A percentile compares a stretch with the other conserved stretches of the same genome.
These are phyloP conservation scores for Boletus subcaerulescens DNA, from an alignment of 768 basidiomycete species.

Conservation along the genomic window DNA sequence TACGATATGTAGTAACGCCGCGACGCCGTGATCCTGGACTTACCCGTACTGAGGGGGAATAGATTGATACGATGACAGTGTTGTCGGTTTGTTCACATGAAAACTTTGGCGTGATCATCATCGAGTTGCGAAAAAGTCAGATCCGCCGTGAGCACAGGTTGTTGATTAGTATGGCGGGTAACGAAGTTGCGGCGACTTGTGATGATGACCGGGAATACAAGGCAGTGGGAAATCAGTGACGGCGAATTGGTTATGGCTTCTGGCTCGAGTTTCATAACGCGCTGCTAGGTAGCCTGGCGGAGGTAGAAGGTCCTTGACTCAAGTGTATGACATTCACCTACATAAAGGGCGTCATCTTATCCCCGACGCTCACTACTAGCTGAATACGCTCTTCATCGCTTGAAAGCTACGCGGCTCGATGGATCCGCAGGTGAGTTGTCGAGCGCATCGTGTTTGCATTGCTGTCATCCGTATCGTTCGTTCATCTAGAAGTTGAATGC, in stretches of 20 bases:
- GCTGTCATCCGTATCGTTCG: slow-evolving; percentile 59
- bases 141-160: background rate
- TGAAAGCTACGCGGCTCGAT: slow-evolving; percentile 25
- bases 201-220: no score
- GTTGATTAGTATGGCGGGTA: no score
- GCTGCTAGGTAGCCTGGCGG: background rate
- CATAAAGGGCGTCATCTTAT: background rate
- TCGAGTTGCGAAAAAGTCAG: background rate
- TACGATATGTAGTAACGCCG: slow-evolving; percentile 11
- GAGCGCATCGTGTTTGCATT: background rate
- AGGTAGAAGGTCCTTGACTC: slow-evolving; percentile 1
- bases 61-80: slow-evolving; percentile 56
- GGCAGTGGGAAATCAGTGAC: no score
- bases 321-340: no score
- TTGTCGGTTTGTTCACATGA: slow-evolving; percentile 60
- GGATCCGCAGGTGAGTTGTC: slow-evolving; percentile 48
- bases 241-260: no score
- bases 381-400: background rate
- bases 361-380: background rate
- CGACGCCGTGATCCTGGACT: slow-evolving; percentile 20
- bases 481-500: slow-evolving; percentile 58
- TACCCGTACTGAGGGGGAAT: slow-evolving; percentile 73
- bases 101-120: slow-evolving; percentile 78
- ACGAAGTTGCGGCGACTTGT: background rate
- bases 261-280: background rate